Evolutionary conservation across 1,139 yeast genomes (phyloP).

Genomic region (Nakaseomyces kungkrabaensis): DNA sequence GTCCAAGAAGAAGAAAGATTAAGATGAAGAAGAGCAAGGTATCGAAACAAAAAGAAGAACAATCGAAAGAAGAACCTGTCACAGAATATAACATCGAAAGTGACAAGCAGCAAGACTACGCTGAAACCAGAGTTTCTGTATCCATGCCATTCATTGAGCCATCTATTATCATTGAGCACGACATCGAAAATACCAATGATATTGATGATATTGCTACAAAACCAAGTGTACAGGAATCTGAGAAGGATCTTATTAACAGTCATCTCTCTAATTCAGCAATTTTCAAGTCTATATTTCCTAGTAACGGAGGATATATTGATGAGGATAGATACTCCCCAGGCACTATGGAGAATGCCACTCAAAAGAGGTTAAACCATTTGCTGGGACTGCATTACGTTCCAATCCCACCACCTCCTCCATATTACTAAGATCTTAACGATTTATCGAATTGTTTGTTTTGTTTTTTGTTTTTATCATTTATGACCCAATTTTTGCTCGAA

Average conservation of each 20-base stretch:
- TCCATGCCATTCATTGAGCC: constrained; percentile 1
- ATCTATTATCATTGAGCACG: constrained; percentile 2
- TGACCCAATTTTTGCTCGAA: no score
- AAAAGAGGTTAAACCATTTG: background rate
- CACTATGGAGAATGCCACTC: background rate
- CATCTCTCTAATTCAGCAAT: background rate
- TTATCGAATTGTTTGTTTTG: no score
- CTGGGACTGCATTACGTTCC: background rate
- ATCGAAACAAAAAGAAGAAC: background rate
- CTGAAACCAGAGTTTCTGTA: background rate
- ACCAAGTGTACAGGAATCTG: background rate
- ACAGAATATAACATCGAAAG: constrained; percentile 1
- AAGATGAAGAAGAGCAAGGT: constrained; percentile 10
- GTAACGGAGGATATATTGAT: background rate
- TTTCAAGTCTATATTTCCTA: background rate
- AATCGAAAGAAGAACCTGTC: background rate
- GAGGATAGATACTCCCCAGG: background rate
- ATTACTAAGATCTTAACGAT: background rate
- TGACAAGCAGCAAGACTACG: constrained; percentile 3
- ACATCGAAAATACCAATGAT: constrained; percentile 1
- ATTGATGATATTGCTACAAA: background rate
- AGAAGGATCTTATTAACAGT: background rate
- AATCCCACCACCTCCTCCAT: constrained; percentile 2
- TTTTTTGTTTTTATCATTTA: background rate
- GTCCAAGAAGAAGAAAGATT: constrained; percentile 25